These are phyloP conservation scores for Pseudogymnoascus sp. DNA, from an alignment of 2,329 filamentous ascomycete genomes.

Conservation along the genomic window DNA sequence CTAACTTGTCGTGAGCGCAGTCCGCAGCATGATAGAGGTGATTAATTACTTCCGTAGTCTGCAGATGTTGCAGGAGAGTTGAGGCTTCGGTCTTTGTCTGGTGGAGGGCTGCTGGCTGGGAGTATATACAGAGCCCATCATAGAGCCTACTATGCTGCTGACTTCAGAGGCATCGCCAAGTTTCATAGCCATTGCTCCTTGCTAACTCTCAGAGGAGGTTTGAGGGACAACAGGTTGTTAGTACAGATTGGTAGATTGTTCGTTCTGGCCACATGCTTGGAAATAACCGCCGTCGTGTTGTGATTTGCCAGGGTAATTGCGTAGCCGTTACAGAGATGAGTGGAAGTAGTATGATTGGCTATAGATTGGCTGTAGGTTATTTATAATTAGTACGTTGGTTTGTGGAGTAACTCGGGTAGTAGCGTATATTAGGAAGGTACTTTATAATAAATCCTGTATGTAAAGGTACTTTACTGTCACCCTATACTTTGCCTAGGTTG, in stretches of 20 bases:
- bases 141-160: neutral
- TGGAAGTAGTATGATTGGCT: no score
- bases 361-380: no score
- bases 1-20: conserved; percentile 10
- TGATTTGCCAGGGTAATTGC: neutral
- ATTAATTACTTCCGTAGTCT: conserved; percentile 20
- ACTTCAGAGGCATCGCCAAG: neutral
- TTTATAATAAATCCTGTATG: no score
- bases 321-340: neutral
- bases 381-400: no score
- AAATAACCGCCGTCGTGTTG: neutral
- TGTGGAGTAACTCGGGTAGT: no score
- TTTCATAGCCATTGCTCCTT: neutral
- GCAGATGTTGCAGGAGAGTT: conserved; percentile 23
- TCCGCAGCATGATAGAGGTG: neutral
- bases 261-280: neutral
- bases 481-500: no score
- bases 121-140: neutral
- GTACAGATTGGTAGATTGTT: neutral
- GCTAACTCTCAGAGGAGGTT: neutral
- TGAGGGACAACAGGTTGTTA: neutral
- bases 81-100: conserved; percentile 11
- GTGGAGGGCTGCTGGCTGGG: neutral
- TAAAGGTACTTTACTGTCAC: no score
- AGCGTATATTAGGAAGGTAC: no score